Conservation (phyloP, 345 rosid genomes). For the Linum tenue region DNA sequence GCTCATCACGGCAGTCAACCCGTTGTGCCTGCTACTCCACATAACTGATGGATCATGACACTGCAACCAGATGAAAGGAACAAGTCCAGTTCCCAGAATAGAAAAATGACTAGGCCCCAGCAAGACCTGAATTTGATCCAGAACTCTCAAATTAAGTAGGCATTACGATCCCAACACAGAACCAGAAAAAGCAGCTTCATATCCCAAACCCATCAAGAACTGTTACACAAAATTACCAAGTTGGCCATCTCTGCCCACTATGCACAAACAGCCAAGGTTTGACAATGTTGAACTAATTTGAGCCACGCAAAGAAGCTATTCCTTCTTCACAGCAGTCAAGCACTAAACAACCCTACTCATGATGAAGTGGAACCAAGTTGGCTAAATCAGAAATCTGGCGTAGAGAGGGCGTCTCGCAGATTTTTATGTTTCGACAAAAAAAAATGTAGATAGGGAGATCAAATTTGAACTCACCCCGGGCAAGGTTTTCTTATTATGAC, state of each 20-base stretch:
- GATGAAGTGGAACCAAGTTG: neutral
- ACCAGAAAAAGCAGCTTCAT: too few relatives aligned
- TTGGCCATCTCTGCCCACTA: neutral
- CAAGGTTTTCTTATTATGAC: slow-evolving; percentile 88
- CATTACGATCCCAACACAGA: neutral
- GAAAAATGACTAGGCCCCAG: too few relatives aligned
- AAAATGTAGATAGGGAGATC: neutral
- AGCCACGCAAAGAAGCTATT: neutral
- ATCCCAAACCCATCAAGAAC: too few relatives aligned
- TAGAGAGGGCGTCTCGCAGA: neutral
- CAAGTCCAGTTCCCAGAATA: neutral
- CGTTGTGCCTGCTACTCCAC: neutral
- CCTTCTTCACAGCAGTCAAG: neutral
- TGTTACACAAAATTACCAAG: neutral
- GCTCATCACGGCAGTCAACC: neutral
- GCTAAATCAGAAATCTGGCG: neutral
- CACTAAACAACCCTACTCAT: too few relatives aligned
- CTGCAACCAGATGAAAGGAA: neutral
- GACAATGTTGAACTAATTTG: neutral
- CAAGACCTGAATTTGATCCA: neutral
- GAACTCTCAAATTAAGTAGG: neutral
- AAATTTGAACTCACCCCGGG: slow-evolving; percentile 63
- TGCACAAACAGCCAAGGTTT: neutral
- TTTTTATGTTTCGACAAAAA: too few relatives aligned
- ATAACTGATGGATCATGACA: neutral